Evolutionary conservation across 345 rosid genomes (phyloP), one percentile per base, ranked within the genome.

Genomic region (Noccaea bulbosa): DNA sequence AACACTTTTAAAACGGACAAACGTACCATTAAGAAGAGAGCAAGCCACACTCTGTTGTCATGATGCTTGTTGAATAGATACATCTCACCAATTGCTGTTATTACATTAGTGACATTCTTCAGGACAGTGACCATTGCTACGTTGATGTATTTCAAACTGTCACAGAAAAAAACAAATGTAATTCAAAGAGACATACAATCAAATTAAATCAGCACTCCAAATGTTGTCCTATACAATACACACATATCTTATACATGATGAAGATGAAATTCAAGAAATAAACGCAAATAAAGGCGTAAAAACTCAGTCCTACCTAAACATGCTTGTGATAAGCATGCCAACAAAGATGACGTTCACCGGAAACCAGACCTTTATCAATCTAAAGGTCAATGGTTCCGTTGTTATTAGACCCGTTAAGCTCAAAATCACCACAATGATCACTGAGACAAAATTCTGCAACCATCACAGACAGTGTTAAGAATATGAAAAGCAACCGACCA

Each of bases 101-200:
- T 88, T 65, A 94, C 98, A 70, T 94, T 94, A 58, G 99, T 91
- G 49, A 94, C 96, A 82, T 94, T 94, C 92, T 94, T 94, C 82
- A 94, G 82, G 69, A 89, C 93, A 3, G 98, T 91, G 75, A 94
- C 98, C 99, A 91, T 94, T 74, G 98, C 98, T n/a, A 94, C 97
- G 79, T 89, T 94, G 65, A 94, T 94, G 80, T 91, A 89, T 80
- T 83, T 94, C 83, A 94, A 80, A 63, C 99, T 94, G 98, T 83
- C 77, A 70, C 77, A 45, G 33, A 14, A 78, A 53, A 2, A 45
- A 4, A n/a, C n/a, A n/a, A n/a, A 68, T 48, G 43, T 44, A 60
- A 10, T 0, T 3, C n/a, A 34, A 57, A 27, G n/a, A 38, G 10
- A 58, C 43, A 59, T 17, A 17, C 20, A 20, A 61, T 34, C 43